Conservation (phyloP, 371 early-diverging fungal genomes). For the Dichotomocladium elegans region DNA sequence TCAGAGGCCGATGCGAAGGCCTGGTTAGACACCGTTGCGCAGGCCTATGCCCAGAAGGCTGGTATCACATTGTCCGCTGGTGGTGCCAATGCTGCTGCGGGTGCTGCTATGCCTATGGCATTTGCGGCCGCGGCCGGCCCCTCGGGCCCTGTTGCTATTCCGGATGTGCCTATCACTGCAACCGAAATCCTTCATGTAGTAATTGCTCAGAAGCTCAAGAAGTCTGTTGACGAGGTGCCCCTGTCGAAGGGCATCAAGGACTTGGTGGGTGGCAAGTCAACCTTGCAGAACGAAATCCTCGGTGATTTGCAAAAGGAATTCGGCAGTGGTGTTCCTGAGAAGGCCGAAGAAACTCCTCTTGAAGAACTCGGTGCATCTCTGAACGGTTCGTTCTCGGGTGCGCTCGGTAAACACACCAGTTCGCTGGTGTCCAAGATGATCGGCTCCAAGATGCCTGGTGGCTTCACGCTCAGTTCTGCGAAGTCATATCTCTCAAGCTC, state of each 20-base stretch:
- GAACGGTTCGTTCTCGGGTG: conserved; percentile 57
- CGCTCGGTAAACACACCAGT: conserved; percentile 83
- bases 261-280: conserved; percentile 93
- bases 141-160: conserved; percentile 24
- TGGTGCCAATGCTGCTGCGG: conserved; percentile 52
- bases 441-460: conserved; percentile 92
- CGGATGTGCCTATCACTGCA: conserved; percentile 78
- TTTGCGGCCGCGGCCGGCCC: conserved; percentile 45
- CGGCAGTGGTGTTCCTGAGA: conserved; percentile 81
- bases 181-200: conserved; percentile 76
- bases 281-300: conserved; percentile 95
- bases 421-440: conserved; percentile 81
- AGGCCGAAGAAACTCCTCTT: conserved; percentile 89
- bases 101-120: conserved; percentile 28
- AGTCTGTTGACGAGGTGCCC: conserved; percentile 72
- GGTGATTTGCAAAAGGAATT: conserved; percentile 96
- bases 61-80: conserved; percentile 72
- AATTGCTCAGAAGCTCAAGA: conserved; percentile 92
- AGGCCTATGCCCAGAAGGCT: conserved; percentile 78
- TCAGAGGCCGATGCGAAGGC: conserved; percentile 84
- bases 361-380: conserved; percentile 78
- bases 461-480: conserved; percentile 79
- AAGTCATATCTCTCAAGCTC: conserved; percentile 66
- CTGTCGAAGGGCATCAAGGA: conserved; percentile 86
- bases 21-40: conserved; percentile 81